Evolutionary conservation across 371 early-diverging fungal species (phyloP).

Genomic region (Dinochytrium kinnereticum): DNA sequence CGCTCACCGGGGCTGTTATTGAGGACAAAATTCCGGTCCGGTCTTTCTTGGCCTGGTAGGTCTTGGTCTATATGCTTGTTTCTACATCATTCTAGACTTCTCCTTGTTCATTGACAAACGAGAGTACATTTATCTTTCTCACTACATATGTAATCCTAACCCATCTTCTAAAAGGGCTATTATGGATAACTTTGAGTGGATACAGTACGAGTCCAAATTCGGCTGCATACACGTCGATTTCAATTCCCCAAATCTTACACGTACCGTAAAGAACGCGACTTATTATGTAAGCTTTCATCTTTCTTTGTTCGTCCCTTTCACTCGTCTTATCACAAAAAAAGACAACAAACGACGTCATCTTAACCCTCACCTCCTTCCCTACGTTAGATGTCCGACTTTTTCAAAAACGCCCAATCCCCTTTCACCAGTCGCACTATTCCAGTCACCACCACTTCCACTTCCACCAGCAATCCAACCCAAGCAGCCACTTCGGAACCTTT

Average conservation of each 20-base stretch:
- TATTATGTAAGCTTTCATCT: constrained; percentile 11
- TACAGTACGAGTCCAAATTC: constrained; percentile 19
- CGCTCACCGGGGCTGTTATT: background rate
- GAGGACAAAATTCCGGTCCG: constrained; percentile 2
- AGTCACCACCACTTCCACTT: too few species aligned
- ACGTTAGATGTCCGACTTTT: background rate
- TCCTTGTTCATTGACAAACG: background rate
- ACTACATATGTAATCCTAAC: background rate
- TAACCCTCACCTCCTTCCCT: too few species aligned
- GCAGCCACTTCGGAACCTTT: too few species aligned
- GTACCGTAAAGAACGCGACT: constrained; percentile 27
- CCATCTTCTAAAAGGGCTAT: background rate
- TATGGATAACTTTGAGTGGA: constrained; percentile 22
- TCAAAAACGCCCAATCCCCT: background rate
- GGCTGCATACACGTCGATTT: constrained; percentile 23
- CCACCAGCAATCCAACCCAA: too few species aligned
- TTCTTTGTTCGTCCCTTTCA: too few species aligned
- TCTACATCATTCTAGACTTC: background rate
- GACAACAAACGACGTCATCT: too few species aligned
- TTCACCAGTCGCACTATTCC: constrained; percentile 1
- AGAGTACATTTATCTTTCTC: background rate
- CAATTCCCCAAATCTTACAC: background rate
- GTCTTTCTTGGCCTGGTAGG: constrained; percentile 6
- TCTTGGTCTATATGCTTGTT: background rate
- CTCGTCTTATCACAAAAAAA: too few species aligned